Evolutionary conservation across 164 flowering plant species (phyloP), one percentile per base, ranked within the genome.

Genomic region (Berberis vulgaris): DNA sequence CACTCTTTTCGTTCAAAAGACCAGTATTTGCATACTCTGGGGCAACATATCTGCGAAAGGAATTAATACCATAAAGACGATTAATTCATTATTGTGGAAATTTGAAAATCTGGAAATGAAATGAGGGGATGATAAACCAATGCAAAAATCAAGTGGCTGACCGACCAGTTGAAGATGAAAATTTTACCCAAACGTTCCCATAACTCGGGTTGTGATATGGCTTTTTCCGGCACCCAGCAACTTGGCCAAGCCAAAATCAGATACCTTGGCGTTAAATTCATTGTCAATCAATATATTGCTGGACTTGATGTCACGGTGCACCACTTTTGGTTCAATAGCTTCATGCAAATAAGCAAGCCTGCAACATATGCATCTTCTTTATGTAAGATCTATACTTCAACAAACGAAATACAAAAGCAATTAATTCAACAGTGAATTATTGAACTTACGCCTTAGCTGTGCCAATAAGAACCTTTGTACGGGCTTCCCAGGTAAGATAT

Each of bases 21-120:
- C 97, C 97, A 61, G 90, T 79, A 69, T 86, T 88, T 67, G 97
- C 97, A 78, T 91, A 91, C 67, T 91, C 97, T 8, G 97, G 97
- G 65, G 97, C 97, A 61, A 90, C 97, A 66, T 88, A 90, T 70
- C 97, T 90, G 78, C 47, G 64, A 40, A 65, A 66, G 49, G 5
- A 41, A 56, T 26, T 26, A 26, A 26, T 26, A 26, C 26, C 26
- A 26, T 26, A 26, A 26, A 26, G 26, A 26, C 26, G 0, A 26
- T 26, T 26, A 26, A 26, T 26, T 26, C 26, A 26, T 26, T 26
- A 26, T 26, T 26, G 26, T 26, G 26, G 26, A 26, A 26, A 26
- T 26, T 26, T 26, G 26, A 26, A 26, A 26, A 26, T 26, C 26
- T 26, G 26, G 26, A 26, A 26, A 26, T 26, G 26, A 26, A 26